Conservation (phyloP, 2,329 filamentous ascomycete genomes). For the Geoglossum cookeanum region DNA sequence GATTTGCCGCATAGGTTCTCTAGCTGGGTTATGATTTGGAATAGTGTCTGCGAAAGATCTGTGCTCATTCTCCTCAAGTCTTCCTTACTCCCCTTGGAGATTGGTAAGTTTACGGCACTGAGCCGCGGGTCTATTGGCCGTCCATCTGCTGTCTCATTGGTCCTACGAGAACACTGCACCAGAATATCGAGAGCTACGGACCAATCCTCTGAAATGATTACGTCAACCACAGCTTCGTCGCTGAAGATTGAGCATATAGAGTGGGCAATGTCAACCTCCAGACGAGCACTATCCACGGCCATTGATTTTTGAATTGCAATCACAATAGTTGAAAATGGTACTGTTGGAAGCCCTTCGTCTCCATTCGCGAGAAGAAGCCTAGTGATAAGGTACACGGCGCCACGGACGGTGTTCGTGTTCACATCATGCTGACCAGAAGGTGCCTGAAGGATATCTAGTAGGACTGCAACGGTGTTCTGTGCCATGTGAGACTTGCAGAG, state of each 20-base stretch:
- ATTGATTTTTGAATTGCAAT: constrained; percentile 13
- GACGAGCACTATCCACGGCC: constrained; percentile 12
- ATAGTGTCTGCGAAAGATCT: constrained; percentile 13
- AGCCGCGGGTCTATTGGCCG: background rate
- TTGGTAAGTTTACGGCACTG: background rate
- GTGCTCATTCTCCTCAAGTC: constrained; percentile 7
- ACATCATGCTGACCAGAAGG: constrained; percentile 31
- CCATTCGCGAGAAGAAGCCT: constrained; percentile 41
- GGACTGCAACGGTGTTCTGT: constrained; percentile 44
- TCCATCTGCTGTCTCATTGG: constrained; percentile 7
- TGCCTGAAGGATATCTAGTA: constrained; percentile 41
- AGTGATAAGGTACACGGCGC: constrained; percentile 41
- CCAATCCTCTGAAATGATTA: constrained; percentile 15
- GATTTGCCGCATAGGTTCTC: constrained; percentile 19
- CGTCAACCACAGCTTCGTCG: constrained; percentile 11
- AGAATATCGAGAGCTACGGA: constrained; percentile 13
- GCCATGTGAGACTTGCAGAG: constrained; percentile 57
- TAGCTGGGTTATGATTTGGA: constrained; percentile 31
- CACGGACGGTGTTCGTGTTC: constrained; percentile 27
- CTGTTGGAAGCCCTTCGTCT: constrained; percentile 18
- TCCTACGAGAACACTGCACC: constrained; percentile 13
- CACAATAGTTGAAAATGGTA: constrained; percentile 15
- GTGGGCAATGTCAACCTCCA: constrained; percentile 17
- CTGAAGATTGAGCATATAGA: constrained; percentile 13
- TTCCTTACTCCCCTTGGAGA: constrained; percentile 1